These are phyloP conservation scores for Boletus reticulatus DNA, from an alignment of 768 basidiomycete species.

Conservation along the genomic window DNA sequence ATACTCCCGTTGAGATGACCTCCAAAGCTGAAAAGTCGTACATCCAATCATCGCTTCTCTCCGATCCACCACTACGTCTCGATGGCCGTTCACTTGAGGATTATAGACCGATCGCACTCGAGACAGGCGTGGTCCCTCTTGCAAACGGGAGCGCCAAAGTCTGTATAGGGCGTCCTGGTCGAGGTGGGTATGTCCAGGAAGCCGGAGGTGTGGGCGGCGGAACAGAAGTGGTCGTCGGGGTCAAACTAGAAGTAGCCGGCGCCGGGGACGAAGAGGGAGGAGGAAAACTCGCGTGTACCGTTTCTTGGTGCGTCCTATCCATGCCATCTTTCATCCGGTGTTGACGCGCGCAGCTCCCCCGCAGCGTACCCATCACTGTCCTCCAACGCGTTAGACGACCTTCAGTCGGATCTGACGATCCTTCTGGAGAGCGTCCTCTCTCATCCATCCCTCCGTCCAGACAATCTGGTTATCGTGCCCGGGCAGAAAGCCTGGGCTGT, in stretches of 20 bases:
- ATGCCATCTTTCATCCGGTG: not conserved
- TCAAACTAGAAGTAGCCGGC: constrained; percentile 74
- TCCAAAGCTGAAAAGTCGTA: constrained; percentile 80
- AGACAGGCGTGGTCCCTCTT: constrained; percentile 75
- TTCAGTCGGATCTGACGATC: constrained; percentile 69
- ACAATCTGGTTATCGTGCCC: constrained; percentile 59
- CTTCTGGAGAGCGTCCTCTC: constrained; percentile 63
- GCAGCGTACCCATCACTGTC: constrained; percentile 75
- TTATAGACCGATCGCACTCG: constrained; percentile 67
- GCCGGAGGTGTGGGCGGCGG: constrained; percentile 73
- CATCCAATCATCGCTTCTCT: constrained; percentile 62
- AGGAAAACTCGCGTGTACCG: constrained; percentile 63
- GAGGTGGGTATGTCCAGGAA: constrained; percentile 71
- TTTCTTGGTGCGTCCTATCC: constrained; percentile 67
- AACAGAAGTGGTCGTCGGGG: constrained; percentile 77
- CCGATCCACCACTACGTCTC: constrained; percentile 60
- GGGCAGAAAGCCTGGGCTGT: constrained; percentile 73
- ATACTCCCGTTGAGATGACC: constrained; percentile 8
- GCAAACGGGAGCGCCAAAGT: constrained; percentile 84
- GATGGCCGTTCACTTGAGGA: constrained; percentile 72
- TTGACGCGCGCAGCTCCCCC: constrained; percentile 56
- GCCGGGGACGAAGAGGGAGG: constrained; percentile 46
- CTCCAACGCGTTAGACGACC: constrained; percentile 63
- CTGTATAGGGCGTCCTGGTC: constrained; percentile 63
- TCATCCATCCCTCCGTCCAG: constrained; percentile 63